Evolutionary conservation across 345 rosid genomes (phyloP).

Genomic region (Corymbia maculata): DNA sequence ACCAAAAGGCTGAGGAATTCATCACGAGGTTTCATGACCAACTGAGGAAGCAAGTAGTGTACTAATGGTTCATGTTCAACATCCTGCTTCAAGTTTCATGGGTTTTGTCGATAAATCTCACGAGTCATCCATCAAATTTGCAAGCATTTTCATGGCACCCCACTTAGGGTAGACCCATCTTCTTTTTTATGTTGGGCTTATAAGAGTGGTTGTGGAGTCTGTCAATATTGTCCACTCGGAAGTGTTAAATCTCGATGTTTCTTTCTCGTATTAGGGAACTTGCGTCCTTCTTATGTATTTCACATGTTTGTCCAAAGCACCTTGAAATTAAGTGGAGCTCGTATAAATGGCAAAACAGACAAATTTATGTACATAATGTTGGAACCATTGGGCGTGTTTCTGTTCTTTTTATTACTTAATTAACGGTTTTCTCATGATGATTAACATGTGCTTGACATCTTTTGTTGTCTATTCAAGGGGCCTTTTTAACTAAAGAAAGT

Average conservation of each 20-base stretch:
- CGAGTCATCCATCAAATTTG: background rate
- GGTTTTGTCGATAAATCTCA: background rate
- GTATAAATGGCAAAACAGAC: background rate
- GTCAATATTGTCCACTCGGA: background rate
- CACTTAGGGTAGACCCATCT: background rate
- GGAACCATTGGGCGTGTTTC: background rate
- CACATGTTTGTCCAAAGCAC: background rate
- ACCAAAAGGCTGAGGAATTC: constrained; percentile 2
- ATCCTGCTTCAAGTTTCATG: background rate
- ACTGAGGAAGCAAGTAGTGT: background rate
- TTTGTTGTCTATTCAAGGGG: background rate
- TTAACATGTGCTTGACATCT: background rate
- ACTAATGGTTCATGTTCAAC: background rate
- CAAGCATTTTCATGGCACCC: background rate
- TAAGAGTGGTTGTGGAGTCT: background rate
- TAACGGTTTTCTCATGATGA: background rate
- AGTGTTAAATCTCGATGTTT: background rate
- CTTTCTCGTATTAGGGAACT: background rate
- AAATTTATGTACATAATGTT: background rate
- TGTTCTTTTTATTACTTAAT: background rate
- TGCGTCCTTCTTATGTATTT: background rate
- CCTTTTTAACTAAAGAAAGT: background rate
- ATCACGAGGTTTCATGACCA: background rate
- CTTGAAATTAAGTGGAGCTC: background rate
- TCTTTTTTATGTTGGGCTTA: background rate